These are phyloP conservation scores for Saccharomyces hybrid DNA, from an alignment of 1,139 yeast species.

Conservation along the genomic window DNA sequence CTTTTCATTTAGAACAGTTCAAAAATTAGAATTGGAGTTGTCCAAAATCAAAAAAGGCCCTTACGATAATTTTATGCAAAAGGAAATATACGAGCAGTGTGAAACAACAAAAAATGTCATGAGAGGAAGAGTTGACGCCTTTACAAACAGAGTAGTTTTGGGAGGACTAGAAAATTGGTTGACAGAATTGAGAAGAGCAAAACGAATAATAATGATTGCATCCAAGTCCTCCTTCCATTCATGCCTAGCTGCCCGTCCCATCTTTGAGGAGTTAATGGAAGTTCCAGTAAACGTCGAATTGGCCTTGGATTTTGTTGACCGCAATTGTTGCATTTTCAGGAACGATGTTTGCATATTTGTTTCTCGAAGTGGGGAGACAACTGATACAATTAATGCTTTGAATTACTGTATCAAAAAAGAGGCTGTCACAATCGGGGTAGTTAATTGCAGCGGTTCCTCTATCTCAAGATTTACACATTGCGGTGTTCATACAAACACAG, in stretches of 20 bases:
- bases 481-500: constrained; percentile 99
- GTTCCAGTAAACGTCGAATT: no score
- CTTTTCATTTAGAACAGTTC: constrained; percentile 88
- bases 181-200: constrained; percentile 75
- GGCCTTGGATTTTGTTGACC: no score
- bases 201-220: no score
- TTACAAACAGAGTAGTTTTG: constrained; percentile 62
- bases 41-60: constrained; percentile 98
- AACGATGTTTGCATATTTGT: no score
- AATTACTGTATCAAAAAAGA: no score
- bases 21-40: constrained; percentile 92
- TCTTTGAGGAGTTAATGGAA: constrained; percentile 63
- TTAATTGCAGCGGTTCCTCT: constrained; percentile 92
- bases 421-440: no score
- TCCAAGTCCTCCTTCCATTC: constrained; percentile 95
- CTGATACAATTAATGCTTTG: no score
- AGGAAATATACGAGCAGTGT: constrained; percentile 97
- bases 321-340: no score
- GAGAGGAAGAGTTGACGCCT: constrained; percentile 98
- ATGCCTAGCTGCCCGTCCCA: constrained; percentile 92
- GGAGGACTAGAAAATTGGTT: constrained; percentile 88
- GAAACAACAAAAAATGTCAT: constrained; percentile 92
- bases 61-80: constrained; percentile 94
- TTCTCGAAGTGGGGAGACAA: no score
- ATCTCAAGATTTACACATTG: constrained; percentile 95